A percentile compares a stretch with the other conserved stretches of the same genome.
Evolutionary conservation across 495 filamentous ascomycete genomes (phyloP).

Genomic region (Aspergillus avenaceus): DNA sequence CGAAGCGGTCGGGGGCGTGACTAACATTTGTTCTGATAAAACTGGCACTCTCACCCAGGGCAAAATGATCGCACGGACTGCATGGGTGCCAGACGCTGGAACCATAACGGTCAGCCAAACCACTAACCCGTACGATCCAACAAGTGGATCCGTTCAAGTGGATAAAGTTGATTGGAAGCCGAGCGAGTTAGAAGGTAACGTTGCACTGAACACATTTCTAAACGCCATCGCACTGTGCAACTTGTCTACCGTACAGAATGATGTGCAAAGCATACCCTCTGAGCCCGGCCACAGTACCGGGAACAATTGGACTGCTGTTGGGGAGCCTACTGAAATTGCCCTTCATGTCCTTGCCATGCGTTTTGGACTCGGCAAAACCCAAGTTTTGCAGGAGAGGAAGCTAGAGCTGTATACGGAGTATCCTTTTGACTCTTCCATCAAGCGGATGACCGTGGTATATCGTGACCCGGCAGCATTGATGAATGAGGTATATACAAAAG

Average conservation of each 20-base stretch:
- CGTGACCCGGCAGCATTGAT: slow-evolving; percentile 18
- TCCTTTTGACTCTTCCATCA: slow-evolving; percentile 77
- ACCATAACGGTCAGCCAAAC: slow-evolving; percentile 53
- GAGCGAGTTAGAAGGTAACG: slow-evolving; percentile 16
- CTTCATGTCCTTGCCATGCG: slow-evolving; percentile 74
- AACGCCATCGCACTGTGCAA: slow-evolving; percentile 75
- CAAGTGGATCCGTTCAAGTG: slow-evolving; percentile 56
- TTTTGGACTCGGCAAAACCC: slow-evolving; percentile 59
- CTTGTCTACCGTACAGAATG: slow-evolving; percentile 62
- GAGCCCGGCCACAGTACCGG: slow-evolving; percentile 11
- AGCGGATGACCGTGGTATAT: slow-evolving; percentile 81
- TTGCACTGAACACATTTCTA: slow-evolving; percentile 58
- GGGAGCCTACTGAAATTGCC: slow-evolving; percentile 82
- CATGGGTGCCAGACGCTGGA: slow-evolving; percentile 65
- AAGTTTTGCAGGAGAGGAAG: slow-evolving; percentile 44
- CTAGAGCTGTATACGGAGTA: slow-evolving; percentile 70
- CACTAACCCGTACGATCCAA: slow-evolving; percentile 56
- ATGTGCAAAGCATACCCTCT: slow-evolving; percentile 29
- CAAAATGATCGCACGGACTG: slow-evolving; percentile 72
- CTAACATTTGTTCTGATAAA: slow-evolving; percentile 87
- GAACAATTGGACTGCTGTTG: slow-evolving; percentile 63
- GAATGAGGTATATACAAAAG: slow-evolving; percentile 62
- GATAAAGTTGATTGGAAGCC: slow-evolving; percentile 27
- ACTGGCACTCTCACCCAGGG: slow-evolving; percentile 80
- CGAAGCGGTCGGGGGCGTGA: slow-evolving; percentile 79